Evolutionary conservation across 345 rosid genomes (phyloP).

Genomic region (Eucalyptus polyanthemos): DNA sequence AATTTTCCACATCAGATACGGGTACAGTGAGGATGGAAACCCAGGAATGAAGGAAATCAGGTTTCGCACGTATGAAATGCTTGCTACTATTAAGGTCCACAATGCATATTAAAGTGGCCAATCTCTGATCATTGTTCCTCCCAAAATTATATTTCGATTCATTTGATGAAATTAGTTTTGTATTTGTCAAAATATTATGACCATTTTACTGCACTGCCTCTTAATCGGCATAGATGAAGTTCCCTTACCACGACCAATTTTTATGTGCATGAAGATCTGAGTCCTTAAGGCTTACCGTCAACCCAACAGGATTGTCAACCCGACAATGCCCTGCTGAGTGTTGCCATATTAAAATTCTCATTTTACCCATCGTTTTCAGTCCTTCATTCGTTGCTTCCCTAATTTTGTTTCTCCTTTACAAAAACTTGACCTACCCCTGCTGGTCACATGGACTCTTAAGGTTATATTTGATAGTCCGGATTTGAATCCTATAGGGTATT

Average conservation of each 20-base stretch:
- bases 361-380: not conserved
- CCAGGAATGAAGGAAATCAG: not conserved
- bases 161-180: not conserved
- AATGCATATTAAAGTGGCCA: too few species aligned
- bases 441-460: fast-evolving
- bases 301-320: too few species aligned
- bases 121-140: not conserved
- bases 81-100: not conserved
- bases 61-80: not conserved
- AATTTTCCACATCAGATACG: not conserved
- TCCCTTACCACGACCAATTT: not conserved
- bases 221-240: not conserved
- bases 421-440: not conserved
- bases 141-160: not conserved
- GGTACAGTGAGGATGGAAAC: not conserved
- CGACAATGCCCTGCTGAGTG: not conserved
- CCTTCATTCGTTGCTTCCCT: not conserved
- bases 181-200: not conserved
- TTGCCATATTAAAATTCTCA: not conserved
- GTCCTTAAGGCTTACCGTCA: too few species aligned
- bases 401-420: not conserved
- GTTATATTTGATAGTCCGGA: fast-evolving
- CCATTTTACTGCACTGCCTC: not conserved
- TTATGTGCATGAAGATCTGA: not conserved
- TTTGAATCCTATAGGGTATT: too few species aligned